Evolutionary conservation across 73 alveolate species (phyloP).

Genomic region (Stentor roeselii): DNA sequence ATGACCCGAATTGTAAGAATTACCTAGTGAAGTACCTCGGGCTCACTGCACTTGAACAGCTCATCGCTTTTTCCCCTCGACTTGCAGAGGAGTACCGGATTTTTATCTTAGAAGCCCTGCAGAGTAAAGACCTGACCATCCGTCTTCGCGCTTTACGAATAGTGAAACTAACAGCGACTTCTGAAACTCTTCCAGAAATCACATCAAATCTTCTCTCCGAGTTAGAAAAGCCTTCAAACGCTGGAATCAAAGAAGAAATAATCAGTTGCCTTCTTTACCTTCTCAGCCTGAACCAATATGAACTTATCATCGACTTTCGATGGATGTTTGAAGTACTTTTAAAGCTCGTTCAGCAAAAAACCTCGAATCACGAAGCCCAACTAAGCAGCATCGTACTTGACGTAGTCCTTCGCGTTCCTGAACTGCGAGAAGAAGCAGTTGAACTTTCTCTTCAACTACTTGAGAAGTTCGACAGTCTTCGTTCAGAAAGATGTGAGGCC

Average conservation of each 20-base stretch:
- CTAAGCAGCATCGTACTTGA: slow-evolving; percentile 14
- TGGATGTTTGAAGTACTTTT: not conserved
- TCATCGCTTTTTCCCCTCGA: not conserved
- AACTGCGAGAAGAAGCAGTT: slow-evolving; percentile 9
- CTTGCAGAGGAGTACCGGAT: not conserved
- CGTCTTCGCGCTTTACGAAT: not conserved
- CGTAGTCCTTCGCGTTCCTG: not conserved
- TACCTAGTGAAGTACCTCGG: slow-evolving; percentile 17
- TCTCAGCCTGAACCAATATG: not conserved
- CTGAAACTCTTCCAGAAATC: not conserved
- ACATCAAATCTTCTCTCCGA: not conserved
- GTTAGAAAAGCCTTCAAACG: not conserved
- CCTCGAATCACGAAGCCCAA: slow-evolving; percentile 6
- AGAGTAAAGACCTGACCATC: slow-evolving; percentile 13
- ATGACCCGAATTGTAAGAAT: slow-evolving; percentile 22
- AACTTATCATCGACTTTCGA: not conserved
- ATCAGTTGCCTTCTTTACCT: not conserved
- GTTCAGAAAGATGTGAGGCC: slow-evolving; percentile 25
- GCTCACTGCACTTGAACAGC: not conserved
- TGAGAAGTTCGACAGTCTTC: not conserved
- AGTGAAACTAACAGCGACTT: not conserved
- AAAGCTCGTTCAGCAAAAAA: not conserved
- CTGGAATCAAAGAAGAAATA: slow-evolving; percentile 20
- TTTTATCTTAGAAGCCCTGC: slow-evolving; percentile 18
- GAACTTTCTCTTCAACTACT: not conserved